These are phyloP conservation scores for Aureobasidium uvarum DNA, from an alignment of 2,329 filamentous ascomycete species.

Conservation along the genomic window DNA sequence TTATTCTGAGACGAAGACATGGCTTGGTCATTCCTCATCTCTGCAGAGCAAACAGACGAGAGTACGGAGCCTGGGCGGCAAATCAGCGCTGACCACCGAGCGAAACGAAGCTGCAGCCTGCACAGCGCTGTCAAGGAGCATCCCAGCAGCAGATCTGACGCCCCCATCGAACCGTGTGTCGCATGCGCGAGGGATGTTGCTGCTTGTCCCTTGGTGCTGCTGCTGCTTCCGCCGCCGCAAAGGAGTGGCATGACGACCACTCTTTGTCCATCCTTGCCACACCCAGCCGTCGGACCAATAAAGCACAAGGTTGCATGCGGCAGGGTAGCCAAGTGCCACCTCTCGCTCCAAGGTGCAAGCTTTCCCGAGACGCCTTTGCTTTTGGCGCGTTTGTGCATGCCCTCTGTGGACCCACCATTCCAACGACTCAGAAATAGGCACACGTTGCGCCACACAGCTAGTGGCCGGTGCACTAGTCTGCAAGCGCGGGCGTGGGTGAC, in stretches of 20 bases:
- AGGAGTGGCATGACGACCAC: slow-evolving; percentile 25
- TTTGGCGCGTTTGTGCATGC: slow-evolving; percentile 27
- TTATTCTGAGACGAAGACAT: slow-evolving; percentile 16
- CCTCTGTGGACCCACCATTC: slow-evolving; percentile 25
- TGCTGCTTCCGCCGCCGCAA: slow-evolving; percentile 11
- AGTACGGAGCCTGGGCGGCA: slow-evolving; percentile 4
- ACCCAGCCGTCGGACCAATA: slow-evolving; percentile 22
- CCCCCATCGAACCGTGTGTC: slow-evolving; percentile 24
- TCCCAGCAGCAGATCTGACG: slow-evolving; percentile 25
- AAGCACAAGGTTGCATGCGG: slow-evolving; percentile 25
- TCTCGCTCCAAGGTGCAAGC: slow-evolving; percentile 12
- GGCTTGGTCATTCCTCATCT: slow-evolving; percentile 23
- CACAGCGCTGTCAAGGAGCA: slow-evolving; percentile 22
- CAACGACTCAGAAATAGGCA: slow-evolving; percentile 28
- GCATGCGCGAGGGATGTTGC: slow-evolving; percentile 23
- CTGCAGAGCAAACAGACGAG: neutral
- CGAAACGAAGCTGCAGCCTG: slow-evolving; percentile 23
- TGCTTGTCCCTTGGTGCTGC: slow-evolving; percentile 18
- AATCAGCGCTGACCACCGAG: slow-evolving; percentile 23
- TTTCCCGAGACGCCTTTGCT: slow-evolving; percentile 25
- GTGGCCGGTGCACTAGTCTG: slow-evolving; percentile 22
- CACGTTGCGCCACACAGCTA: slow-evolving; percentile 26
- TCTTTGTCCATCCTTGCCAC: slow-evolving; percentile 28
- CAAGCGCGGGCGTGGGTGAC: slow-evolving; percentile 26
- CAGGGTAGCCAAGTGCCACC: slow-evolving; percentile 22